Conservation (phyloP, 495 filamentous ascomycete genomes). For the Penicillium manginii region DNA sequence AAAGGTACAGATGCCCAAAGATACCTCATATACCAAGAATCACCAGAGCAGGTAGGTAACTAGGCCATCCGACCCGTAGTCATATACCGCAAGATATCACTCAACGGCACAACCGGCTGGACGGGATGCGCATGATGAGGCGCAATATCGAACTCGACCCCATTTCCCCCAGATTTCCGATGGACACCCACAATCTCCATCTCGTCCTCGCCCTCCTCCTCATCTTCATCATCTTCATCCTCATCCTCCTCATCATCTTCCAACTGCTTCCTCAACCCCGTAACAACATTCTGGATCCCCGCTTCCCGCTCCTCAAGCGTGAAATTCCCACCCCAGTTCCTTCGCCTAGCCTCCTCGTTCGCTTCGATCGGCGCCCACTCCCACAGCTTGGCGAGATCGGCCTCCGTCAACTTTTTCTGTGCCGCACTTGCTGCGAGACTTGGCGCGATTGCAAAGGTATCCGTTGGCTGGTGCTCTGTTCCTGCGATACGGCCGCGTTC, state of each 20-base stretch:
- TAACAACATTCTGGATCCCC: constrained; percentile 72
- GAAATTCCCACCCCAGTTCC: constrained; percentile 64
- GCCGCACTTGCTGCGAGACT: constrained; percentile 7
- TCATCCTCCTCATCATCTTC: constrained; percentile 61
- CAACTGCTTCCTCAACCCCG: constrained; percentile 62
- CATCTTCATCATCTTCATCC: constrained; percentile 51
- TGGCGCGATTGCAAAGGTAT: neutral
- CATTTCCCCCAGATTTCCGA: constrained; percentile 41
- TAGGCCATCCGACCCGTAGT: constrained; percentile 52
- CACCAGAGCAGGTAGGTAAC: neutral
- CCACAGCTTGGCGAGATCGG: constrained; percentile 49
- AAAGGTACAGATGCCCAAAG: neutral
- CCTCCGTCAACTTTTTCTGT: constrained; percentile 39
- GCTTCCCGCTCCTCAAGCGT: constrained; percentile 69
- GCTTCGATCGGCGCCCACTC: constrained; percentile 55
- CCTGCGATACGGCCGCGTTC: constrained; percentile 57
- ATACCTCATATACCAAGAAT: no score
- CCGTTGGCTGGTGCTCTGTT: constrained; percentile 24
- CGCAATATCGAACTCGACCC: constrained; percentile 51
- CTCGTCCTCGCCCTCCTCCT: constrained; percentile 58
- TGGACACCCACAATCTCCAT: constrained; percentile 49
- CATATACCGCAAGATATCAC: constrained; percentile 60
- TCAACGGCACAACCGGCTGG: constrained; percentile 45
- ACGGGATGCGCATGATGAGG: constrained; percentile 32
- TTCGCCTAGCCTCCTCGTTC: constrained; percentile 50